phyloP scores from a whole-genome alignment of 805 yeast species.

The Ogataea angusta region DNA sequence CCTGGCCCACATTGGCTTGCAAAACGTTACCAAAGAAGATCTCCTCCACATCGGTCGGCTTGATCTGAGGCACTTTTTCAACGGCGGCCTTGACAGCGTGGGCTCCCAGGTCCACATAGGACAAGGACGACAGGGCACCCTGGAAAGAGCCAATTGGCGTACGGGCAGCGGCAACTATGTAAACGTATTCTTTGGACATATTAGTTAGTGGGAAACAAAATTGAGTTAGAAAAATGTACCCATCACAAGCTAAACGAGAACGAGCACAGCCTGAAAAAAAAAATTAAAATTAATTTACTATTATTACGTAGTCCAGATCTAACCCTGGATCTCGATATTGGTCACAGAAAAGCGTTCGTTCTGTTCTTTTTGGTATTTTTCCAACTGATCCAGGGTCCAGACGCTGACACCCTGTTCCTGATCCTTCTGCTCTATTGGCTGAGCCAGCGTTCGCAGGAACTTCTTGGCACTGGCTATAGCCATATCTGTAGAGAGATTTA shows the following conservation, averaged over 20 bases:
- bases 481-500: conserved; percentile 93
- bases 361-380: conserved; percentile 55
- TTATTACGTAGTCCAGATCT: background rate
- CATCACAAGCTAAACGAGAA: conserved; percentile 1
- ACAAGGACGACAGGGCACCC: conserved; percentile 72
- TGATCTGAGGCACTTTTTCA: conserved; percentile 75
- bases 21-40: conserved; percentile 89
- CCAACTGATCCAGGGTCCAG: conserved; percentile 76
- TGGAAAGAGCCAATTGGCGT: conserved; percentile 96
- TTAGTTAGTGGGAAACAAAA: conserved; percentile 7
- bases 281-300: background rate
- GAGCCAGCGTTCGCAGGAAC: conserved; percentile 89
- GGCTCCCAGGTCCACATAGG: conserved; percentile 84
- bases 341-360: conserved; percentile 24
- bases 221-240: conserved; percentile 7
- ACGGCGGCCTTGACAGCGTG: conserved; percentile 89
- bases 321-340: conserved; percentile 35
- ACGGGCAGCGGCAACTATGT: conserved; percentile 88
- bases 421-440: conserved; percentile 84
- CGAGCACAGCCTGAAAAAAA: conserved; percentile 3
- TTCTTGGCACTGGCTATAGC: conserved; percentile 93
- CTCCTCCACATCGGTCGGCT: conserved; percentile 79
- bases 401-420: conserved; percentile 87
- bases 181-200: conserved; percentile 49
- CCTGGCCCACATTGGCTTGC: conserved; percentile 93